Percentiles rank a stretch among this genome's conserved stretches.
Conservation (phyloP, 176 grass and related monocot species). For the Guadua angustifolia region DNA sequence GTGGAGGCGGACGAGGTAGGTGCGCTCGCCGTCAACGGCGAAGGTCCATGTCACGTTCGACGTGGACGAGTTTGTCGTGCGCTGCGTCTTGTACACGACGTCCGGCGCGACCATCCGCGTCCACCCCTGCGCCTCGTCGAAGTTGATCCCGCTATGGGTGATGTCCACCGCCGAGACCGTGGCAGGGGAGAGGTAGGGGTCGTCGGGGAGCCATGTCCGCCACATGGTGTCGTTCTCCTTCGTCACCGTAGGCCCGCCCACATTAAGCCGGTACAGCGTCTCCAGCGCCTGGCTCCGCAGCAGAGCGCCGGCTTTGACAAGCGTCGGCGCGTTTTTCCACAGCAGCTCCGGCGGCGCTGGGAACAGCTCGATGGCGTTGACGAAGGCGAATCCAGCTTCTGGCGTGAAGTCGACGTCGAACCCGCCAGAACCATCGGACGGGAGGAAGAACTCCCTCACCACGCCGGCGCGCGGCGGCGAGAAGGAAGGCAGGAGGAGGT, state of each 20-base stretch:
- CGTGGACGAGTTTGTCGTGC: background rate
- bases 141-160: background rate
- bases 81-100: slow-evolving; percentile 32
- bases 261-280: slow-evolving; percentile 54
- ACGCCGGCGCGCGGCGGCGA: background rate
- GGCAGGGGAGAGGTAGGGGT: background rate
- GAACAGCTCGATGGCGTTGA: slow-evolving; percentile 65
- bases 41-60: slow-evolving; percentile 56
- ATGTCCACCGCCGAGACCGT: background rate
- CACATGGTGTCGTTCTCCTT: slow-evolving; percentile 52
- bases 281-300: slow-evolving; percentile 25
- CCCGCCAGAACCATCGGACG: slow-evolving; percentile 5
- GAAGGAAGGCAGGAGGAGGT: slow-evolving; percentile 45
- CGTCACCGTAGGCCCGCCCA: slow-evolving; percentile 38
- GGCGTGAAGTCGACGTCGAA: slow-evolving; percentile 46
- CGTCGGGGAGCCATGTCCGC: slow-evolving; percentile 60
- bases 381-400: slow-evolving; percentile 32
- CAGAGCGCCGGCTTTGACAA: background rate
- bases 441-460: slow-evolving; percentile 60
- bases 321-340: accelerated
- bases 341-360: slow-evolving; percentile 46
- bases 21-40: background rate
- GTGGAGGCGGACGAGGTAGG: slow-evolving; percentile 54
- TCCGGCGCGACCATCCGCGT: slow-evolving; percentile 40
- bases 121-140: background rate